Evolutionary conservation across 306 rosid species (phyloP).

Genomic region (Quercus alba): DNA sequence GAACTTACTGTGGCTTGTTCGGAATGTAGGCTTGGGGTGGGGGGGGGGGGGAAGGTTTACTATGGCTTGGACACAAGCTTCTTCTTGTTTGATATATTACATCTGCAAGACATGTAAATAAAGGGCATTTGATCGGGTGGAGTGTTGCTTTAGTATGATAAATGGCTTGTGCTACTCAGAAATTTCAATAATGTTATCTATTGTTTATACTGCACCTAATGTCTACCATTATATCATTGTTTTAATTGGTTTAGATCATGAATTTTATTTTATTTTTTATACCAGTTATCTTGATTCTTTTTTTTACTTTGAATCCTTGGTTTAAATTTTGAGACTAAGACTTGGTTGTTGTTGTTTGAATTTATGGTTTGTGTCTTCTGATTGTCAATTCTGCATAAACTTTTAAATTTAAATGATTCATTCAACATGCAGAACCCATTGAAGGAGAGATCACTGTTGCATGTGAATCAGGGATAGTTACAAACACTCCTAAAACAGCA

Average conservation of each 20-base stretch:
- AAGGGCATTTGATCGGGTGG: no score
- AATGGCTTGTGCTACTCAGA: background rate
- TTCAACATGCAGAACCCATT: constrained; percentile 62
- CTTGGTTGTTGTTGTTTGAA: background rate
- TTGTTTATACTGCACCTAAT: background rate
- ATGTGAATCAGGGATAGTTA: constrained; percentile 45
- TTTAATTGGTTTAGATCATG: background rate
- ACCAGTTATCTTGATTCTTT: no score
- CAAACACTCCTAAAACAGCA: constrained; percentile 39
- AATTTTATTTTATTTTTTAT: background rate
- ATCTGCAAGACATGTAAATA: no score
- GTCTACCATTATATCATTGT: background rate
- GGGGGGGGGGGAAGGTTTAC: no score
- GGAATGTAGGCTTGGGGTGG: no score
- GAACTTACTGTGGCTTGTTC: no score
- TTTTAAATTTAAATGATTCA: constrained; percentile 20
- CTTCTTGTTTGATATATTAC: background rate
- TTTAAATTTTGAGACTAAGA: no score
- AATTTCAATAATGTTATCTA: background rate
- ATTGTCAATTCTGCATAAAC: background rate
- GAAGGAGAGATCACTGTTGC: constrained; percentile 86
- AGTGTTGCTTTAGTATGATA: background rate
- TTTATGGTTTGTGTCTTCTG: background rate
- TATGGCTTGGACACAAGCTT: background rate
- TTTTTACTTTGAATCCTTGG: background rate